Percentiles rank a stretch among this genome's conserved stretches.
Conservation (phyloP, 2,329 filamentous ascomycete genomes). For the Calonectria multiphialidica region DNA sequence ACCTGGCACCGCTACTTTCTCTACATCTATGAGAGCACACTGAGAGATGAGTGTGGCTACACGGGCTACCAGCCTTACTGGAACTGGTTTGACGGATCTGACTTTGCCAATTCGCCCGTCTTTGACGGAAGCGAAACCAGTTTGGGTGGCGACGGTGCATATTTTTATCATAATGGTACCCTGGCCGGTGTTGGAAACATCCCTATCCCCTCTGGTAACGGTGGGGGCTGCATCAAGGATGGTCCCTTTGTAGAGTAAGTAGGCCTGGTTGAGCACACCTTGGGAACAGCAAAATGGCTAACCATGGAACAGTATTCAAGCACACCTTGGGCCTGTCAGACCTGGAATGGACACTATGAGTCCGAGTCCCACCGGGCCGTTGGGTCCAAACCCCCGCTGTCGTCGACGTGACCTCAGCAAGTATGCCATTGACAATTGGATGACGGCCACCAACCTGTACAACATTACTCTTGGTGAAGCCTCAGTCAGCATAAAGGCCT, state of each 20-base stretch:
- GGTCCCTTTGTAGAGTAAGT: slow-evolving; percentile 24
- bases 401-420: slow-evolving; percentile 44
- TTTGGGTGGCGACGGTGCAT: not conserved
- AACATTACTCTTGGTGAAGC: slow-evolving; percentile 9
- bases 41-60: slow-evolving; percentile 46
- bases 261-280: not conserved
- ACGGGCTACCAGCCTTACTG: slow-evolving; percentile 57
- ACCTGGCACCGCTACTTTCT: slow-evolving; percentile 43
- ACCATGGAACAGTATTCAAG: not conserved
- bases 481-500: not conserved
- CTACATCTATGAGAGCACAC: slow-evolving; percentile 40
- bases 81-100: slow-evolving; percentile 62
- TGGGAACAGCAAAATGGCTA: not conserved
- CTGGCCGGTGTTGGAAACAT: slow-evolving; percentile 29
- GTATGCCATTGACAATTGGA: not conserved
- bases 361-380: slow-evolving; percentile 38
- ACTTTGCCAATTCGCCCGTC: slow-evolving; percentile 60
- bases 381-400: slow-evolving; percentile 53
- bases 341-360: slow-evolving; percentile 6
- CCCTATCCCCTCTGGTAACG: slow-evolving; percentile 34
- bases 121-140: slow-evolving; percentile 58
- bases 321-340: not conserved
- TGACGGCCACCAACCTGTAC: slow-evolving; percentile 8
- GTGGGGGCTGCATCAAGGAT: slow-evolving; percentile 37
- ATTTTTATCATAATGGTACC: not conserved